These are phyloP conservation scores for Flaveria trinervia DNA, from an alignment of 129 eudicot species.

Conservation along the genomic window DNA sequence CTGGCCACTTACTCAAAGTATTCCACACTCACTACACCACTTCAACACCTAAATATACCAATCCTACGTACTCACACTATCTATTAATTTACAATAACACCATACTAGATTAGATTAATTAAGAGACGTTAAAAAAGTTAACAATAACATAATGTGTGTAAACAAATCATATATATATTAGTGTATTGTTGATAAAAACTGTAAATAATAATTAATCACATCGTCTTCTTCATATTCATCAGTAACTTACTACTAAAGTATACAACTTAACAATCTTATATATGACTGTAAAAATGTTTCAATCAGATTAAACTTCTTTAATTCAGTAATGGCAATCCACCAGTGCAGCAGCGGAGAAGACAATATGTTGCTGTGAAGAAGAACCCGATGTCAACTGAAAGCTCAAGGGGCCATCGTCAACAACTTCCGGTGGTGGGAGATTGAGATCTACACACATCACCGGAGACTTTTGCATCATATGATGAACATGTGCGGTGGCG, in stretches of 20 bases:
- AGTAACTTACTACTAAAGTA: not conserved
- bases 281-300: too few relatives aligned
- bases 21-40: conserved; percentile 45
- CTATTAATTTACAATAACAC: not conserved
- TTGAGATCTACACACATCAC: conserved; percentile 69
- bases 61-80: not conserved
- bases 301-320: not conserved
- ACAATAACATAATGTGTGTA: too few relatives aligned
- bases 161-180: not conserved
- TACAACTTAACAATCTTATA: not conserved
- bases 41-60: conserved; percentile 28
- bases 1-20: conserved; percentile 54
- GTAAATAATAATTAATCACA: not conserved
- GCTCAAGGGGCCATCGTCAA: conserved; percentile 37
- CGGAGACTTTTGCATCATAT: conserved; percentile 25
- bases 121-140: too few relatives aligned
- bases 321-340: conserved; percentile 71
- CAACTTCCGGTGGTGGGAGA: conserved; percentile 76
- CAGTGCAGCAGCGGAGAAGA: conserved; percentile 55
- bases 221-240: conserved; percentile 5
- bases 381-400: conserved; percentile 37
- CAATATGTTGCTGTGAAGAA: conserved; percentile 36
- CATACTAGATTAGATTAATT: too few relatives aligned
- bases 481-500: not conserved
- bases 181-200: too few relatives aligned